Base-by-base conservation (phyloP, 306 rosid species). In the Fagus crenata region DNA sequence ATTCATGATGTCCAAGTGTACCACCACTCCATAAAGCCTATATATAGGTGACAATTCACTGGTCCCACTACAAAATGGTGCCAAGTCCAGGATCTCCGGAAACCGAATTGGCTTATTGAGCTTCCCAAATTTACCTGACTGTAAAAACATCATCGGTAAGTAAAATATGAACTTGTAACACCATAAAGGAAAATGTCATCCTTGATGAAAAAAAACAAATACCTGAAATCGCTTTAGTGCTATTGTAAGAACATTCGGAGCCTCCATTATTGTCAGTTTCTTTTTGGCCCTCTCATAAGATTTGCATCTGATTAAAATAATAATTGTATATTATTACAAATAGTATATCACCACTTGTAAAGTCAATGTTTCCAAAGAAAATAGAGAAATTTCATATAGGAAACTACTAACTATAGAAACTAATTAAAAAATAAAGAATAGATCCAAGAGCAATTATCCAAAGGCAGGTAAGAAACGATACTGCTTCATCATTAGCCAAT, bases 171-270 rank as follows among this genome's bases (percentile, higher is more conserved):
- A 51, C 22, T 77, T 6, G 17, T 43, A 43, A 72, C 12, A 67
- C 28, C 65, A 61, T 8, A 70, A 2, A 71, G 41, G 49, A 75
- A 73, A 76, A 75, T 35, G 14, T 64, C 77, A 18, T 42, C 76
- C 15, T 51, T 13, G 9, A 64, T 28, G n/a, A 71, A 69, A 75
- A 70, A 63, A 49, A 58, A 31, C 31, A 76, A 58, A 80, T 89
- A 92, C 99, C 99, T 91, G 97, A 85, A 96, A 96, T 82, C 98
- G 89, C 90, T 96, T 96, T 3, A 96, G 84, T 78, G 97, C 99
- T 83, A 96, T 80, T 7, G 99, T 96, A 83, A 96, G 98, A 78
- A 92, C 85, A 86, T 96, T 96, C 31, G 98, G 98, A 58, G 98
- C 99, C 87, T 96, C 98, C 35, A 87, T 82, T 78, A 96, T 82